Evolutionary conservation across 2,329 filamentous ascomycete species (phyloP).

Genomic region (Fusarium fracticaudum): DNA sequence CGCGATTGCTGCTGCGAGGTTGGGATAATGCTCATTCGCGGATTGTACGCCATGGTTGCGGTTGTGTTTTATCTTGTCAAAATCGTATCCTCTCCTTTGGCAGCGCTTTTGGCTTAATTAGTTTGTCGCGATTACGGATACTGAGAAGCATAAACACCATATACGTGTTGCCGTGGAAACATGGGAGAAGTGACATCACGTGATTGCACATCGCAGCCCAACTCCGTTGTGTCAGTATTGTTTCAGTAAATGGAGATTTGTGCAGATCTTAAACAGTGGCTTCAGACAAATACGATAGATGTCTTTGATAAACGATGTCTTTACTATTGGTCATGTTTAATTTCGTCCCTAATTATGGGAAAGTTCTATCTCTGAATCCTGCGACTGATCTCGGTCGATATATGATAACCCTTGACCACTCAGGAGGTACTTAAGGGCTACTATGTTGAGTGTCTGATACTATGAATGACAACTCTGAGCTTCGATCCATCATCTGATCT

Average conservation of each 20-base stretch:
- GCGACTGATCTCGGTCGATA: background rate
- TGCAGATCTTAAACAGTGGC: constrained; percentile 26
- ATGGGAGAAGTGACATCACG: constrained; percentile 14
- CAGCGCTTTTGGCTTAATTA: constrained; percentile 7
- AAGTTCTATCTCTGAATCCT: background rate
- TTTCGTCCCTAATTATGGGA: background rate
- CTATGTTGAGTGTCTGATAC: background rate
- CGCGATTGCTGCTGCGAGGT: constrained; percentile 60
- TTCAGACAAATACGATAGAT: background rate
- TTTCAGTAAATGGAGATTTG: background rate
- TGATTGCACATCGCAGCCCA: constrained; percentile 14
- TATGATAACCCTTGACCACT: background rate
- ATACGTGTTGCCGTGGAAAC: constrained; percentile 42
- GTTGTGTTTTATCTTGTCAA: background rate
- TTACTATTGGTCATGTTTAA: background rate
- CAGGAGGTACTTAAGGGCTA: background rate
- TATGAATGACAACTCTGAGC: background rate
- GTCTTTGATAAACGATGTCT: background rate
- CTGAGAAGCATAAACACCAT: constrained; percentile 35
- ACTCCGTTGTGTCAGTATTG: background rate
- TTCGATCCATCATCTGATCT: background rate
- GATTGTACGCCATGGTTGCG: constrained; percentile 65
- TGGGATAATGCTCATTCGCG: constrained; percentile 69
- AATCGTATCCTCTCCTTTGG: constrained; percentile 1
- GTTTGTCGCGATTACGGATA: constrained; percentile 17